Conservation (phyloP, 176 grass and related monocot genomes). For the Oropetium thomaeum region DNA sequence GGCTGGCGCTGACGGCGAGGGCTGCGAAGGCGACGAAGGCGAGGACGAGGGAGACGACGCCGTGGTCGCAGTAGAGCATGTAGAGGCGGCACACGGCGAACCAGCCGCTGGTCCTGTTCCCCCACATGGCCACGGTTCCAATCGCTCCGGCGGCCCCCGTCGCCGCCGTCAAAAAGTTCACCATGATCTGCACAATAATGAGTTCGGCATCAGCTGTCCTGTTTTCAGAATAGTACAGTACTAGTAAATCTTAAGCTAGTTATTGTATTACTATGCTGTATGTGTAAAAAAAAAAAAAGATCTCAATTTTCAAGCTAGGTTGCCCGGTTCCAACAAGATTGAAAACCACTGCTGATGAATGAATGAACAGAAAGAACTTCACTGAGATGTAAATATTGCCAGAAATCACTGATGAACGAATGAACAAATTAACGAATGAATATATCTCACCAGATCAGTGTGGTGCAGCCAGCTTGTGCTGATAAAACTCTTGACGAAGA, state of each 20-base stretch:
- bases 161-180: slow-evolving; percentile 38
- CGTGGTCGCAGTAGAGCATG: slow-evolving; percentile 32
- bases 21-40: slow-evolving; percentile 30
- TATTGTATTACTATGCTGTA: too few relatives aligned
- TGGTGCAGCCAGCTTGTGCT: slow-evolving; percentile 30
- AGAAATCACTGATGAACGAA: neutral
- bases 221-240: too few relatives aligned
- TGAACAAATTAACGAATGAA: neutral
- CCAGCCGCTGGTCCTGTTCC: slow-evolving; percentile 54
- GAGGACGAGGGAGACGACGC: slow-evolving; percentile 17
- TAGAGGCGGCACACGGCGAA: slow-evolving; percentile 48
- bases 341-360: too few relatives aligned
- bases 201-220: too few relatives aligned
- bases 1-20: slow-evolving; percentile 19
- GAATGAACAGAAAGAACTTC: too few relatives aligned
- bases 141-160: slow-evolving; percentile 29
- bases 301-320: too few relatives aligned
- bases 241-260: too few relatives aligned
- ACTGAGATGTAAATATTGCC: neutral
- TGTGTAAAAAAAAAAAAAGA: too few relatives aligned
- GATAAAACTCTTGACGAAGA: neutral
- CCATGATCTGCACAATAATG: slow-evolving; percentile 24
- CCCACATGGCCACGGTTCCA: slow-evolving; percentile 34
- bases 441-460: slow-evolving; percentile 43
- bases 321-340: too few relatives aligned